Percentiles rank a stretch among this genome's conserved stretches.
These are phyloP conservation scores for Phytopythium boreale DNA, from an alignment of 352 stramenopile species.

Conservation along the genomic window DNA sequence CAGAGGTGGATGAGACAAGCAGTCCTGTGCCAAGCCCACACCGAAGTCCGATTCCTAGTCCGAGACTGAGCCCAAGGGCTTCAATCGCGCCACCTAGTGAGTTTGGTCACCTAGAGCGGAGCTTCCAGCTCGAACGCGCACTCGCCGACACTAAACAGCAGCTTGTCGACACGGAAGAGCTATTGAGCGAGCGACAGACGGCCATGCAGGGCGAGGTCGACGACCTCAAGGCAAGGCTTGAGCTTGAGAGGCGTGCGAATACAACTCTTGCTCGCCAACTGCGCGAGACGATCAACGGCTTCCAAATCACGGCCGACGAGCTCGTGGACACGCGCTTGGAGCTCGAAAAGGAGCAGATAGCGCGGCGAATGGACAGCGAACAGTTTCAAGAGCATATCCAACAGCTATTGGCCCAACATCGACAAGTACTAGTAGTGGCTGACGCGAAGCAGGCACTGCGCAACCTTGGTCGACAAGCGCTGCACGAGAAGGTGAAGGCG, in stretches of 20 bases:
- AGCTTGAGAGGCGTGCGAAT: constrained; percentile 48
- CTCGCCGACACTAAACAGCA: constrained; percentile 39
- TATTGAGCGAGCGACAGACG: constrained; percentile 24
- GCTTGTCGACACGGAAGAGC: constrained; percentile 26
- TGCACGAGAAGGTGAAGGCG: constrained; percentile 61
- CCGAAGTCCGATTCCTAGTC: background rate
- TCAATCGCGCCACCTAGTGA: constrained; percentile 19
- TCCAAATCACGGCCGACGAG: constrained; percentile 37
- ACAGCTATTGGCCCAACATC: constrained; percentile 50
- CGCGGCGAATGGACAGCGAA: constrained; percentile 37
- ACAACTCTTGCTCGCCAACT: constrained; percentile 47
- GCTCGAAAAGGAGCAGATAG: constrained; percentile 42
- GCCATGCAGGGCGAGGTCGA: constrained; percentile 31
- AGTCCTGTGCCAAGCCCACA: background rate
- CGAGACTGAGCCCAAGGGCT: constrained; percentile 2
- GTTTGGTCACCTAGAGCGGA: constrained; percentile 42
- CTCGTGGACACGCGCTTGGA: constrained; percentile 47
- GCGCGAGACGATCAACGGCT: constrained; percentile 39
- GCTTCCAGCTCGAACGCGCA: constrained; percentile 52
- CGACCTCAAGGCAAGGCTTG: constrained; percentile 41
- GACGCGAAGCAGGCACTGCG: constrained; percentile 53
- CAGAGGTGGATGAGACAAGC: too few relatives aligned
- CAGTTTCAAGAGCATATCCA: constrained; percentile 44
- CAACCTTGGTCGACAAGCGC: constrained; percentile 58
- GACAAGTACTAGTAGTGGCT: constrained; percentile 45